These are phyloP conservation scores for Phoma sp. DNA, from an alignment of 2,329 filamentous ascomycete genomes.

Conservation along the genomic window DNA sequence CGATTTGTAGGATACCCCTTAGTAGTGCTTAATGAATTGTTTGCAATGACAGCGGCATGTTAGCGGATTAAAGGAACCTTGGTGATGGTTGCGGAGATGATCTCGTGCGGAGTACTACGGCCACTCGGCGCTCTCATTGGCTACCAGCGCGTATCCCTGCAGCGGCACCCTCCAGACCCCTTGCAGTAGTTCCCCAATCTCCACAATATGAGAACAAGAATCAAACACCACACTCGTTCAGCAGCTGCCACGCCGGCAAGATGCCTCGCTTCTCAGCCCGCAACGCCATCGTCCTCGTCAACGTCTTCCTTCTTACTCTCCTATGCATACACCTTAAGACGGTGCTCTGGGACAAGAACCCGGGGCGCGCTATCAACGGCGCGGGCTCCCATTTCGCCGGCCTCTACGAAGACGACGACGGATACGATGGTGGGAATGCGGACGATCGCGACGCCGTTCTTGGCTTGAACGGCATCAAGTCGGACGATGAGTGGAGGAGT, in stretches of 20 bases:
- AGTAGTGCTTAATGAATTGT: conserved; percentile 11
- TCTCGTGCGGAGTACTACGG: conserved; percentile 3
- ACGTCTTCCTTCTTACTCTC: conserved; percentile 33
- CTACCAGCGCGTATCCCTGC: neutral
- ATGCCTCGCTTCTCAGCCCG: conserved; percentile 44
- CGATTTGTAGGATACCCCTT: conserved; percentile 17
- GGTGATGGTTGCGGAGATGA: neutral
- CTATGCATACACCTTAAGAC: conserved; percentile 41
- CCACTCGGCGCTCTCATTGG: neutral
- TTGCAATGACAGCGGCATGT: neutral
- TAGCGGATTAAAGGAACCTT: neutral
- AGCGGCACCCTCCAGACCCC: neutral
- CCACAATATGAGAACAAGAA: neutral
- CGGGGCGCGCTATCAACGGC: conserved; percentile 1
- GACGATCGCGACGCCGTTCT: neutral
- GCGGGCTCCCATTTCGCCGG: conserved; percentile 1
- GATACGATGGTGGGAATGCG: conserved; percentile 8
- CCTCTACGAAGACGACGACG: conserved; percentile 1
- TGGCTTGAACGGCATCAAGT: conserved; percentile 6
- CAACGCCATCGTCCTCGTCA: conserved; percentile 33
- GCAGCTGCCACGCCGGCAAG: conserved; percentile 11
- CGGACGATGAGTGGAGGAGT: conserved; percentile 4
- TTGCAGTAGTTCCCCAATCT: neutral
- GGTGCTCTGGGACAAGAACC: conserved; percentile 34
- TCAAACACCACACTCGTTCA: conserved; percentile 1